Base-by-base conservation (phyloP, 495 filamentous ascomycete genomes). In the Trichoderma asperelloides region DNA sequence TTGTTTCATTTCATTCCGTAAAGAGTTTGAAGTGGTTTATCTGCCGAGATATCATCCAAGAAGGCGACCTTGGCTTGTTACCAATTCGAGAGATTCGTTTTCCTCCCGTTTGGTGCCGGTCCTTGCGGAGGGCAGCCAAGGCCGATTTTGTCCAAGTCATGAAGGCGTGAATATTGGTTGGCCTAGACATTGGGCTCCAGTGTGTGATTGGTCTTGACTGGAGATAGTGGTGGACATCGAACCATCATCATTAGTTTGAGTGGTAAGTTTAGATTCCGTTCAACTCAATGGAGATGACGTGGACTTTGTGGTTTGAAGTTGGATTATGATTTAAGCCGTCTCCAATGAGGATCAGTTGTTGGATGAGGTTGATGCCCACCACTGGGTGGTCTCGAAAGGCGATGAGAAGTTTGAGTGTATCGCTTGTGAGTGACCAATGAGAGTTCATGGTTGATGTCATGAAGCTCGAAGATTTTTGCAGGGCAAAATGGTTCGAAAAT, bases 51-150 rank as follows among this genome's bases (percentile, higher is more conserved):
- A 13, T 60, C 55, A 60, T 60, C 27, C 55, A 60, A 60, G 55
- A 60, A 37, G 55, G 55, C 55, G 30, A 25, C 55, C 55, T 23
- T 60, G 55, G 27, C 27, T 30, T 15, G 55, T 30, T 60, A 27
- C 55, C 55, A 60, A 60, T 60, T 60, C 55, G 55, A 28, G 55
- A 28, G 55, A 60, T 60, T 60, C 21, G 1, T 60, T 27, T 1
- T n/a, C 16, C 55, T 60, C 55, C 55, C 55, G 55, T 60, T 60
- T 60, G 55, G 55, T 27, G 55, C 55, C 55, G 9, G 23, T 60
- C 27, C 55, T 30, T 27, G 12, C 55, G 55, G 27, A 60, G 55
- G 55, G 55, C 55, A 30, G 55, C 16, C 55, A 60, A 23, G 55
- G 27, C 55, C 30, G 47, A 51, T n/a, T 55, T 60, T 60, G 23